A percentile compares a stretch with the other conserved stretches of the same genome.
Evolutionary conservation across 495 filamentous ascomycete genomes (phyloP).

Genomic region (Penicillium lividum): DNA sequence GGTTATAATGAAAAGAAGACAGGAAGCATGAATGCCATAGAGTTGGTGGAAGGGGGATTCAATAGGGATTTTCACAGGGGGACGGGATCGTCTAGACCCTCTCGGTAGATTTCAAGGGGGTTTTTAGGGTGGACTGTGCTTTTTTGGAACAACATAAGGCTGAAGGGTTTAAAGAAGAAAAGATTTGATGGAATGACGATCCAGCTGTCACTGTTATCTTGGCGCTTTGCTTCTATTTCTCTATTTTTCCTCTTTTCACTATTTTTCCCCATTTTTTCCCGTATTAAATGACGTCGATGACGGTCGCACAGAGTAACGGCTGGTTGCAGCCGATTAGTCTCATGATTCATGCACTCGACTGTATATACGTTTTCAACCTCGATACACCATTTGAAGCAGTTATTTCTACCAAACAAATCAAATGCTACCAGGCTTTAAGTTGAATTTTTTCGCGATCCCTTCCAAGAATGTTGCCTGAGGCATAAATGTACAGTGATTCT

Average conservation of each 20-base stretch:
- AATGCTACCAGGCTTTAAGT: neutral
- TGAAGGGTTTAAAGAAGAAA: constrained; percentile 1
- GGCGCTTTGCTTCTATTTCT: constrained; percentile 5
- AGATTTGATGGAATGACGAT: constrained; percentile 1
- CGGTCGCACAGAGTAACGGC: constrained; percentile 12
- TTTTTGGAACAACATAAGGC: neutral
- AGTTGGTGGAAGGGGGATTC: neutral
- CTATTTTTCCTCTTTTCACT: constrained; percentile 8
- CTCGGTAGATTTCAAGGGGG: neutral
- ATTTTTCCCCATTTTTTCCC: neutral
- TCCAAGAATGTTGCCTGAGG: constrained; percentile 25
- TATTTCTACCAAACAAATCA: neutral
- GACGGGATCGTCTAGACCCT: constrained; percentile 4
- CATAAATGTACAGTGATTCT: neutral
- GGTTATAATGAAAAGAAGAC: neutral
- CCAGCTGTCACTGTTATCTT: constrained; percentile 10
- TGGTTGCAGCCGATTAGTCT: neutral
- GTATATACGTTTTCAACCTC: neutral
- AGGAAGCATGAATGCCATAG: constrained; percentile 23
- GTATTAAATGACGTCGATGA: constrained; percentile 23
- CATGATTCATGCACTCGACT: neutral
- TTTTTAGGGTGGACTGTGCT: neutral
- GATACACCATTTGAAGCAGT: neutral
- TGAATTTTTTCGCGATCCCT: constrained; percentile 12
- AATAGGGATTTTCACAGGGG: constrained; percentile 4